A percentile compares a stretch with the other conserved stretches of the same genome.
Evolutionary conservation across 176 grass and related monocot species (phyloP).

Genomic region (Rhynchospora tenuis): DNA sequence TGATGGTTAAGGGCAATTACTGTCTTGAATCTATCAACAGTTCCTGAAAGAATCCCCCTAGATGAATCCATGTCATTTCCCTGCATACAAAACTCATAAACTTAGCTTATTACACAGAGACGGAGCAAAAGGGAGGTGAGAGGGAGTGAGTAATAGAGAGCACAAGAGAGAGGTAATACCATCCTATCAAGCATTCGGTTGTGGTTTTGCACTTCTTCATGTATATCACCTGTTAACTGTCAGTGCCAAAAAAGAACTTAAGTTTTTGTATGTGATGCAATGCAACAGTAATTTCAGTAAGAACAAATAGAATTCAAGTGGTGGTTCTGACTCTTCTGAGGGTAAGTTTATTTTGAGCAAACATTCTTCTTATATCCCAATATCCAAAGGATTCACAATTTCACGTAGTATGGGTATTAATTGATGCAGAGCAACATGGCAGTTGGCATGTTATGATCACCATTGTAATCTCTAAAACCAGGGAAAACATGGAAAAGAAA

Average conservation of each 20-base stretch:
- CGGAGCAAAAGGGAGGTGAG: neutral
- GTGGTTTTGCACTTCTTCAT: conserved; percentile 84
- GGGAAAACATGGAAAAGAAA: neutral
- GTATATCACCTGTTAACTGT: conserved; percentile 92
- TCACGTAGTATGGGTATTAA: neutral
- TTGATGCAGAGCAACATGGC: neutral
- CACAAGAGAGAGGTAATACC: conserved; percentile 34
- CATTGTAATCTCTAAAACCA: neutral
- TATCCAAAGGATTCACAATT: neutral
- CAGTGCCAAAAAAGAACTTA: conserved; percentile 14
- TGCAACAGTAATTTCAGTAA: neutral
- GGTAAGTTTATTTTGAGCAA: neutral
- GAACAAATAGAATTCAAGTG: neutral
- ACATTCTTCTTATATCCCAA: neutral
- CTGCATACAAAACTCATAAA: conserved; percentile 31
- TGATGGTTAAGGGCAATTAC: conserved; percentile 29
- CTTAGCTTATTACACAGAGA: neutral
- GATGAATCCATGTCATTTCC: conserved; percentile 96
- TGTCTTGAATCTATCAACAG: conserved; percentile 89
- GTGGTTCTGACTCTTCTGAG: neutral
- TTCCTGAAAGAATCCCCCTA: conserved; percentile 93
- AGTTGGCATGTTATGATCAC: neutral
- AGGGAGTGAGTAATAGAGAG: neutral
- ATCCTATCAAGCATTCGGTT: conserved; percentile 78
- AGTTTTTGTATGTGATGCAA: neutral